Conservation (phyloP, 2,329 filamentous ascomycete genomes). For the Trichoderma polysporum region DNA sequence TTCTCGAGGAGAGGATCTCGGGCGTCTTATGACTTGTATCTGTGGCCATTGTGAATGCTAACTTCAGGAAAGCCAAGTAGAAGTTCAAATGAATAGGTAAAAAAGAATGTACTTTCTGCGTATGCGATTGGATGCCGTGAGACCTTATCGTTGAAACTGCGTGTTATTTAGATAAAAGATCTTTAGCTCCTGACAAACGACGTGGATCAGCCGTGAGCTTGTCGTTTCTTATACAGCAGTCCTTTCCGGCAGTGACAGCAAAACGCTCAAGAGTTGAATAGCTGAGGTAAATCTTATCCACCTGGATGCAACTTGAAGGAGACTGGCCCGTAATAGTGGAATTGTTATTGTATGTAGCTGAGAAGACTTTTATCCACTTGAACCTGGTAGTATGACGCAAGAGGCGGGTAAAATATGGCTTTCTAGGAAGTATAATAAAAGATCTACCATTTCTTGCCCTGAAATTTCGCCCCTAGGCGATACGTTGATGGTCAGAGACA, state of each 20-base stretch:
- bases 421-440: neutral
- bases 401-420: neutral
- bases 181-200: neutral
- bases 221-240: slow-evolving; percentile 8
- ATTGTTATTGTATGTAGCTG: neutral
- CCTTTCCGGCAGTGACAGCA: neutral
- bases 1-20: neutral
- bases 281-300: neutral
- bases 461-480: neutral
- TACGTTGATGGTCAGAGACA: neutral
- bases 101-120: neutral
- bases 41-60: neutral
- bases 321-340: neutral
- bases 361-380: neutral
- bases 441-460: slow-evolving; percentile 5
- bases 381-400: neutral
- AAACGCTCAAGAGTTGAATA: neutral
- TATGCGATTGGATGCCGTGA: neutral
- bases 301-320: neutral
- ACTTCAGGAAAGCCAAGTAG: neutral
- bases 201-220: neutral
- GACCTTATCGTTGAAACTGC: neutral
- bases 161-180: neutral
- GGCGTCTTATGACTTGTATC: neutral
- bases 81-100: neutral